Percentiles rank a stretch among this genome's conserved stretches.
These are phyloP conservation scores for Rhododendron simsii DNA, from an alignment of 148 eudicot genomes.

Conservation along the genomic window DNA sequence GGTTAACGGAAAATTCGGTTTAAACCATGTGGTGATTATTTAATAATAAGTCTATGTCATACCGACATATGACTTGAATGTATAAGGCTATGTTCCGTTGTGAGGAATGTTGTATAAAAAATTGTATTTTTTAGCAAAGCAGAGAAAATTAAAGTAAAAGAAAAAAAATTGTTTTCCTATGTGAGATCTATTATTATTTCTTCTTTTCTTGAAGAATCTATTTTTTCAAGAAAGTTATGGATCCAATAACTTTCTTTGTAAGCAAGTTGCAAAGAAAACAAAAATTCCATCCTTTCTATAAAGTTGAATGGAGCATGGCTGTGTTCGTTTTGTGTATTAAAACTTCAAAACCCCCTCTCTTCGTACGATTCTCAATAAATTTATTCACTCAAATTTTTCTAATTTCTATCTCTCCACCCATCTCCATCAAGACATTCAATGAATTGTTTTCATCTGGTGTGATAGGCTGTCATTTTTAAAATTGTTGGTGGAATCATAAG, in stretches of 20 bases:
- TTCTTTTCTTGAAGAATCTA: not conserved
- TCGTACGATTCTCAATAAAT: not conserved
- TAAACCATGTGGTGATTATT: too few relatives aligned
- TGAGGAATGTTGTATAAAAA: not conserved
- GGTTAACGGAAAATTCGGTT: too few relatives aligned
- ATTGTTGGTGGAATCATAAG: not conserved
- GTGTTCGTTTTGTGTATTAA: too few relatives aligned
- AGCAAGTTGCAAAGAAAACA: not conserved
- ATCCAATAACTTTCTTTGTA: not conserved
- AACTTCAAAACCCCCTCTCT: too few relatives aligned
- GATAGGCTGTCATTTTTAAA: not conserved
- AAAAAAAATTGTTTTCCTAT: not conserved
- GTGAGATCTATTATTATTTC: not conserved
- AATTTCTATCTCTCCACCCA: too few relatives aligned
- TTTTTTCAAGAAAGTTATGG: not conserved
- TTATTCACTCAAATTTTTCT: too few relatives aligned
- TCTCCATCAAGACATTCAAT: too few relatives aligned
- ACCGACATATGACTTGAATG: not conserved
- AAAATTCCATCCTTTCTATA: not conserved
- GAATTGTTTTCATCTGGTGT: not conserved
- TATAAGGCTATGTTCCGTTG: not conserved
- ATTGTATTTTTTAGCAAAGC: too few relatives aligned
- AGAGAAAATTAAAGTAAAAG: not conserved
- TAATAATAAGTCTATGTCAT: not conserved
- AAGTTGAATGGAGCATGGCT: not conserved